Conservation (phyloP, 306 rosid species). For the Quercus alba region DNA sequence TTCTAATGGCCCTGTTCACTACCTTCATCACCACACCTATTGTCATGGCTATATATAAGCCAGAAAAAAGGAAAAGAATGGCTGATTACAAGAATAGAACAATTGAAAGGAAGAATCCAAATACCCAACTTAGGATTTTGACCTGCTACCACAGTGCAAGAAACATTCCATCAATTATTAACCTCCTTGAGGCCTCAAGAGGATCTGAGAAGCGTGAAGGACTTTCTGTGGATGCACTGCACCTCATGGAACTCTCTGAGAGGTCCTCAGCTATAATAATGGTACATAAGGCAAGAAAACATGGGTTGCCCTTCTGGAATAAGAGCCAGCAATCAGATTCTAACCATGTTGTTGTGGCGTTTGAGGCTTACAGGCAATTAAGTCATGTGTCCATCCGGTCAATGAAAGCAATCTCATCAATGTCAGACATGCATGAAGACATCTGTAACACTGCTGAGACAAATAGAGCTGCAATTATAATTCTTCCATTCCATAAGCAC, state of each 20-base stretch:
- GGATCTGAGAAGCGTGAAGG: slow-evolving; percentile 54
- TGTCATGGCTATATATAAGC: slow-evolving; percentile 57
- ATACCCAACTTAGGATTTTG: slow-evolving; percentile 63
- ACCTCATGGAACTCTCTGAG: slow-evolving; percentile 82
- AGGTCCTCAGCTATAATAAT: slow-evolving; percentile 79
- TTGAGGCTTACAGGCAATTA: slow-evolving; percentile 68
- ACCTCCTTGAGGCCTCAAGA: slow-evolving; percentile 75
- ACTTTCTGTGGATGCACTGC: slow-evolving; percentile 75
- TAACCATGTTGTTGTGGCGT: slow-evolving; percentile 52
- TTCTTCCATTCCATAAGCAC: slow-evolving; percentile 88
- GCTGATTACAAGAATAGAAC: slow-evolving; percentile 58
- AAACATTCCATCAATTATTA: slow-evolving; percentile 68
- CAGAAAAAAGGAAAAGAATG: slow-evolving; percentile 39
- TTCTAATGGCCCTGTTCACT: slow-evolving; percentile 86
- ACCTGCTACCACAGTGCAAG: slow-evolving; percentile 62
- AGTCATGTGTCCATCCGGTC: slow-evolving; percentile 65
- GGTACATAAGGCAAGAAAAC: slow-evolving; percentile 71
- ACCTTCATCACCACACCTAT: slow-evolving; percentile 84
- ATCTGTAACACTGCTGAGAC: slow-evolving; percentile 67
- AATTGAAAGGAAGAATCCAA: slow-evolving; percentile 45
- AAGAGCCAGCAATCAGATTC: slow-evolving; percentile 37
- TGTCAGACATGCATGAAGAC: slow-evolving; percentile 71
- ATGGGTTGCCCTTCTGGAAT: slow-evolving; percentile 80
- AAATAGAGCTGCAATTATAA: slow-evolving; percentile 56
- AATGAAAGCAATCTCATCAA: slow-evolving; percentile 79